Evolutionary conservation across 345 rosid genomes (phyloP).

Genomic region (Hibiscus trionum): DNA sequence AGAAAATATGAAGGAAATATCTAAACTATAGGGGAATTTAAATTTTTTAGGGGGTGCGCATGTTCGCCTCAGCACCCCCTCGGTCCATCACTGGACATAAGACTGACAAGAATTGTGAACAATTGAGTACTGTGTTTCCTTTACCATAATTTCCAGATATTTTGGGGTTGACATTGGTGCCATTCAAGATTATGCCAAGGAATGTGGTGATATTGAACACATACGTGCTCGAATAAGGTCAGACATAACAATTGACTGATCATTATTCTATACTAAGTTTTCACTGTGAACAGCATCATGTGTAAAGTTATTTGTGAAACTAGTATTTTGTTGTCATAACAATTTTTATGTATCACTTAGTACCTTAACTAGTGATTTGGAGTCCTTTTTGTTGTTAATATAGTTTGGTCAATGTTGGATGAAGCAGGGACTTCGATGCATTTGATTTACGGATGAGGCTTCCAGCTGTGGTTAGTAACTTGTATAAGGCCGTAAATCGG

Average conservation of each 20-base stretch:
- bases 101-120: not conserved
- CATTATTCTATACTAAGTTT: not conserved
- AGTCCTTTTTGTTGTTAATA: not conserved
- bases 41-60: no score
- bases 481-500: slow-evolving; percentile 54
- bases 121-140: slow-evolving; percentile 18
- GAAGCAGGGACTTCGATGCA: slow-evolving; percentile 85
- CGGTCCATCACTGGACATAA: not conserved
- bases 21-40: no score
- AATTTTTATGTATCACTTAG: not conserved
- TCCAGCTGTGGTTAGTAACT: slow-evolving; percentile 73
- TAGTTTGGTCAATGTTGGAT: slow-evolving; percentile 14
- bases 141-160: slow-evolving; percentile 55
- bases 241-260: slow-evolving; percentile 10
- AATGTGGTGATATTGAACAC: slow-evolving; percentile 53
- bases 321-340: not conserved
- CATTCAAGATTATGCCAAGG: slow-evolving; percentile 61
- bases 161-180: slow-evolving; percentile 83
- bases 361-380: not conserved
- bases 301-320: not conserved
- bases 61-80: no score
- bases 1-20: no score
- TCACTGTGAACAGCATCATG: not conserved
- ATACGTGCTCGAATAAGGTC: slow-evolving; percentile 86
- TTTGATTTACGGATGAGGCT: slow-evolving; percentile 92